Conservation (phyloP, 1,284 basidiomycete species). For the Rhizoctonia solani region DNA sequence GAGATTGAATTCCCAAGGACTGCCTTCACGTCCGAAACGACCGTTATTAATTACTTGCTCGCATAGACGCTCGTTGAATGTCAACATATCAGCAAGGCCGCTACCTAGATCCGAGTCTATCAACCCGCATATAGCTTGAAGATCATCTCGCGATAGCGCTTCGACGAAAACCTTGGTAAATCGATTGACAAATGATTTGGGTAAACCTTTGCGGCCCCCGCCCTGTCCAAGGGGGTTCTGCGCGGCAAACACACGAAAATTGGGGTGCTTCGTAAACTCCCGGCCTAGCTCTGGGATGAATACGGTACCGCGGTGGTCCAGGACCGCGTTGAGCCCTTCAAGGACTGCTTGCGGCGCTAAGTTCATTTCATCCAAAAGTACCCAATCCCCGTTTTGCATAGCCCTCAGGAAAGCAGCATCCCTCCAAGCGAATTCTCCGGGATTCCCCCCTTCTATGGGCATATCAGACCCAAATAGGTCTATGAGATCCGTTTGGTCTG, state of each 20-base stretch:
- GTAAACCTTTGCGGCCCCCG: slow-evolving; percentile 95
- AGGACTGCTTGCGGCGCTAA: slow-evolving; percentile 94
- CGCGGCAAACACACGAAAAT: slow-evolving; percentile 96
- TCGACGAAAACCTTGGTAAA: slow-evolving; percentile 97
- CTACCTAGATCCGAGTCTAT: slow-evolving; percentile 67
- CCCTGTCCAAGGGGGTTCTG: slow-evolving; percentile 98
- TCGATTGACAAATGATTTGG: slow-evolving; percentile 96
- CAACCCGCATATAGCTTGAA: slow-evolving; percentile 77
- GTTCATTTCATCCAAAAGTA: slow-evolving; percentile 98
- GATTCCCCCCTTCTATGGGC: slow-evolving; percentile 87
- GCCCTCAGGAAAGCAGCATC: slow-evolving; percentile 96
- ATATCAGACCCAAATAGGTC: slow-evolving; percentile 98
- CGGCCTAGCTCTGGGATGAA: slow-evolving; percentile 95
- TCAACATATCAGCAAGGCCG: slow-evolving; percentile 76
- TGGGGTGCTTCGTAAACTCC: slow-evolving; percentile 85
- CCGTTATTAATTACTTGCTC: slow-evolving; percentile 70
- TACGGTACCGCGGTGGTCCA: slow-evolving; percentile 95
- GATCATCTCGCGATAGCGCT: slow-evolving; percentile 80
- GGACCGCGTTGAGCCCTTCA: slow-evolving; percentile 94
- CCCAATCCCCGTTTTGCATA: slow-evolving; percentile 93
- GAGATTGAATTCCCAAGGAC: slow-evolving; percentile 99
- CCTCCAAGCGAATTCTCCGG: slow-evolving; percentile 96
- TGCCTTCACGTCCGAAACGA: slow-evolving; percentile 79
- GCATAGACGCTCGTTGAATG: slow-evolving; percentile 78
- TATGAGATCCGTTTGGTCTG: slow-evolving; percentile 96